These are phyloP conservation scores for Blastobotrys illinoisensis DNA, from an alignment of 1,139 yeast species.

Conservation along the genomic window DNA sequence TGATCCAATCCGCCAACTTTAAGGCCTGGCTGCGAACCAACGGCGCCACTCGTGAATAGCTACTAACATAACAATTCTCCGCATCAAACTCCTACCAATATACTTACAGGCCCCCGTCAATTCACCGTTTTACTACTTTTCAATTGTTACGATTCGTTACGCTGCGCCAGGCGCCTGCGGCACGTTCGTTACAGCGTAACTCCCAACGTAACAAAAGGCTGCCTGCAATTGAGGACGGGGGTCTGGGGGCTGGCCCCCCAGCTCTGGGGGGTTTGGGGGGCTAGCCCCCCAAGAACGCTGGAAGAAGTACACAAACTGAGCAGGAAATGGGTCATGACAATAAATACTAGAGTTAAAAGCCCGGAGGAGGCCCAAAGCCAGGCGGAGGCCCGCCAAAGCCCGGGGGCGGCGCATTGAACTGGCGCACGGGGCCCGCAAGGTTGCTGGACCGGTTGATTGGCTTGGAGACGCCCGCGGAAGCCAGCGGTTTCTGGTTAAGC, in stretches of 20 bases:
- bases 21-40: conserved; percentile 17
- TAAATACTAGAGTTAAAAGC: conserved; percentile 5
- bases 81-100: too few species aligned
- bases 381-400: conserved; percentile 28
- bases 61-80: neutral
- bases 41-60: conserved; percentile 4
- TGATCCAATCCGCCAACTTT: conserved; percentile 13
- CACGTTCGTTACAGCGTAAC: too few species aligned
- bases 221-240: too few species aligned
- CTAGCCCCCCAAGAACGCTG: neutral
- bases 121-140: too few species aligned
- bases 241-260: neutral
- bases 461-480: conserved; percentile 31
- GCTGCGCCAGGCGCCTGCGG: too few species aligned
- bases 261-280: neutral
- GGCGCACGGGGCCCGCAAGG: conserved; percentile 30
- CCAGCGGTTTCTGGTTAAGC: conserved; percentile 25
- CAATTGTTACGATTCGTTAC: too few species aligned
- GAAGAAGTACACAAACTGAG: too few species aligned
- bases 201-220: too few species aligned
- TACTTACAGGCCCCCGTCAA: too few species aligned
- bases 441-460: conserved; percentile 35
- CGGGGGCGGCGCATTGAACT: conserved; percentile 21
- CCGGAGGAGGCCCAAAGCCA: conserved; percentile 23
- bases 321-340: neutral